Base-by-base conservation (phyloP, 345 rosid genomes). In the Sisymbrium altissimum region DNA sequence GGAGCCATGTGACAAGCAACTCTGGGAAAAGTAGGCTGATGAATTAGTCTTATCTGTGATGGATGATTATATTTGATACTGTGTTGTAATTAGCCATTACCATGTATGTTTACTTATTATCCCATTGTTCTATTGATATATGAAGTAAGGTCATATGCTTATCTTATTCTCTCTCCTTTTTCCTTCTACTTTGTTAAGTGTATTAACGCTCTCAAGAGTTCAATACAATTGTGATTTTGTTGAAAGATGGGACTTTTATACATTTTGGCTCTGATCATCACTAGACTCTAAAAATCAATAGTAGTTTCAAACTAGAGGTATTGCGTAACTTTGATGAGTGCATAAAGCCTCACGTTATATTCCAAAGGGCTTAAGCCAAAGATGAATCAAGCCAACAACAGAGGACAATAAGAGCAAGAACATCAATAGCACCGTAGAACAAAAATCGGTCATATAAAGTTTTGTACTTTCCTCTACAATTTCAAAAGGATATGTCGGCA, bases 1-100 rank as follows among this genome's bases (percentile, higher is more conserved):
- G 80, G 81, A 83, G 78, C 78, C 80, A 83, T 33, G 72, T 65
- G 56, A 81, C 82, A 65, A 85, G 84, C 80, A 83, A 85, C 73
- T 82, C 96, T 29, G 86, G 89, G 67, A 90, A 80, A 78, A 81
- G 79, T 78, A 82, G 88, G 84, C 35, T 77, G 41, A 41, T 71
- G 72, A 58, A 71, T 49, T 77, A 77, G 49, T 49, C 68, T 48
- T 41, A 65, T 79, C 80, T 55, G 64, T 59, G 45, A 67, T 66
- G 64, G 33, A 35, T 49, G 33, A 35, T 49, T 55, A 23, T 65
- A 30, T 39, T n/a, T 70, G 25, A 64, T 43, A 18, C 33, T 66
- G 63, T 65, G 50, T 72, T 78, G 70, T 78, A 72, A 73, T 78
- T 72, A 66, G 64, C 49, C 35, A 60, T 78, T 65, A 58, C 69